phyloP scores from a whole-genome alignment of 441 rosid species.

The Gossypium lobatum region DNA sequence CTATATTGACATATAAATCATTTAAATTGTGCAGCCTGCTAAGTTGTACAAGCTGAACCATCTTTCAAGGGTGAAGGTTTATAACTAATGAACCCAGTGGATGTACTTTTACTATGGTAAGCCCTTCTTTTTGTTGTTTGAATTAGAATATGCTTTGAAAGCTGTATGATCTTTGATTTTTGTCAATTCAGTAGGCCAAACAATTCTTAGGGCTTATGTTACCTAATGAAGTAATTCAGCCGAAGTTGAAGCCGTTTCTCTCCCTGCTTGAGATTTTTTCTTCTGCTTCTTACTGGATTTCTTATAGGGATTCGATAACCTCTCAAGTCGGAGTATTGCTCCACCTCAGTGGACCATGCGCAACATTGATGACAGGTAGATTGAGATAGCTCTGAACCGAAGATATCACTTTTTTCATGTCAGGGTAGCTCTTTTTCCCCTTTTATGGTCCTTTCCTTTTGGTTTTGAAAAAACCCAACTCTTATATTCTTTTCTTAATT shows the following conservation, averaged over 20 bases:
- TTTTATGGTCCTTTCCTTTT: neutral
- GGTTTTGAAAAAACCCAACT: neutral
- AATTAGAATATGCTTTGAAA: neutral
- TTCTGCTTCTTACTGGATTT: slow-evolving; percentile 28
- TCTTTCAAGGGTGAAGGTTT: slow-evolving; percentile 90
- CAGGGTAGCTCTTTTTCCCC: neutral
- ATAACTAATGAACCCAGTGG: slow-evolving; percentile 96
- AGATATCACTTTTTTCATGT: neutral
- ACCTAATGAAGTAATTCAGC: slow-evolving; percentile 9
- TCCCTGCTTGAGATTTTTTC: neutral
- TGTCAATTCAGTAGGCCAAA: neutral
- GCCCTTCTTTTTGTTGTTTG: slow-evolving; percentile 9
- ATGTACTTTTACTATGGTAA: slow-evolving; percentile 94
- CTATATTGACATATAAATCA: slow-evolving; percentile 20
- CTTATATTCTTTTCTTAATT: neutral
- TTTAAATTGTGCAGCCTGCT: slow-evolving; percentile 63
- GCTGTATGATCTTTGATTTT: neutral
- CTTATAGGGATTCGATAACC: slow-evolving; percentile 94
- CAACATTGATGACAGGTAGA: slow-evolving; percentile 86
- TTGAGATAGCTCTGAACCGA: neutral
- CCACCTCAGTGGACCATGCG: slow-evolving; percentile 99
- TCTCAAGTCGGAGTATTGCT: slow-evolving; percentile 91
- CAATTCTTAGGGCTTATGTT: neutral
- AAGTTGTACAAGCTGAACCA: slow-evolving; percentile 93
- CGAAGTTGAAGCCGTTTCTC: slow-evolving; percentile 4